Evolutionary conservation across 140 eudicot genomes (phyloP).

Genomic region (Senecio squalidus): DNA sequence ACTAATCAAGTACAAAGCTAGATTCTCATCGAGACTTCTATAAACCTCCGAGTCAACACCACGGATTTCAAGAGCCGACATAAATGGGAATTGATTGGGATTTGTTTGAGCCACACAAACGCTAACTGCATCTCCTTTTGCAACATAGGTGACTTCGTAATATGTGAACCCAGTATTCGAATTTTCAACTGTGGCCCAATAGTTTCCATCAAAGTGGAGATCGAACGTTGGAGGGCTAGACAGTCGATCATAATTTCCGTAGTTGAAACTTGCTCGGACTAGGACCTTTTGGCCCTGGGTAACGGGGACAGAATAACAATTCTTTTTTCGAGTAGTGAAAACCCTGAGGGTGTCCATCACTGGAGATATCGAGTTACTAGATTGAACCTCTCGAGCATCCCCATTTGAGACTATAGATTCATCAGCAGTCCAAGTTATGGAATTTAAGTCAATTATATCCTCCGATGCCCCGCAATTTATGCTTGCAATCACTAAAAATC

Average conservation of each 20-base stretch:
- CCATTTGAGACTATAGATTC: constrained; percentile 26
- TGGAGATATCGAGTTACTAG: constrained; percentile 16
- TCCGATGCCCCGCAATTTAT: constrained; percentile 39
- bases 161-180: background rate
- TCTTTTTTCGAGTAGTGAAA: constrained; percentile 42
- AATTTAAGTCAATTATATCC: constrained; percentile 9
- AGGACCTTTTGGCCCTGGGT: constrained; percentile 20
- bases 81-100: background rate
- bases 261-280: constrained; percentile 36
- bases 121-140: background rate
- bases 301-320: constrained; percentile 29
- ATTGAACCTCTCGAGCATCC: constrained; percentile 21
- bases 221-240: constrained; percentile 41
- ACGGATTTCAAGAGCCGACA: constrained; percentile 1
- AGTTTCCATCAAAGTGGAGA: constrained; percentile 50
- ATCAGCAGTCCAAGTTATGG: constrained; percentile 37
- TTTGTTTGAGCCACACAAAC: background rate
- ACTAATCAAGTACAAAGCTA: background rate
- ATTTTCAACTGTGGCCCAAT: constrained; percentile 33
- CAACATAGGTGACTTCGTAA: background rate
- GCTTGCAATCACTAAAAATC: constrained; percentile 31
- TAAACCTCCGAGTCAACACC: background rate
- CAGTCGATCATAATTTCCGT: constrained; percentile 49
- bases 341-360: constrained; percentile 40
- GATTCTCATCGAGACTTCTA: background rate